Conservation (phyloP, 2,329 filamentous ascomycete species). For the Mollisiaceae sp. region DNA sequence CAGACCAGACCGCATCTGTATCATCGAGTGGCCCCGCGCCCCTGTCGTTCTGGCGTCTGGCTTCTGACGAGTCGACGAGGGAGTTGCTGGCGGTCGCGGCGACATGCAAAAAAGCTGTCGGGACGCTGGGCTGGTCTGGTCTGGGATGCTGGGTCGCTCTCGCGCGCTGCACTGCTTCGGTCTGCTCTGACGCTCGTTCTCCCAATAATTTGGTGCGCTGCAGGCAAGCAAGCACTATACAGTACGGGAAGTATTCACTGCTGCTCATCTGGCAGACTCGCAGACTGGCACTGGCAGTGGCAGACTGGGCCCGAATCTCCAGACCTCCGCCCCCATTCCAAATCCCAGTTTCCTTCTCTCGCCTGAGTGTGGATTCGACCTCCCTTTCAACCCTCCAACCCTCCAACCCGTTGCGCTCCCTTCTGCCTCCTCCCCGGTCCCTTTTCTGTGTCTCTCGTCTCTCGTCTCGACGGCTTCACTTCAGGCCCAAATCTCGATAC, state of each 20-base stretch:
- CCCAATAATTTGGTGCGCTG: neutral
- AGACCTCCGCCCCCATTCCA: constrained; percentile 2
- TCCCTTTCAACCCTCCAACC: neutral
- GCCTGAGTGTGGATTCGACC: neutral
- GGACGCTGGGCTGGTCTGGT: no score
- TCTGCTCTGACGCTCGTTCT: no score
- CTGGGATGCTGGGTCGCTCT: neutral
- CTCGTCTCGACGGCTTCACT: neutral
- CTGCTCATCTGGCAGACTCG: no score
- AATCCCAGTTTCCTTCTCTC: neutral
- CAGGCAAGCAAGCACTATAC: no score
- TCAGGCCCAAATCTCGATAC: neutral
- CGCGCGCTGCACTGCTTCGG: neutral
- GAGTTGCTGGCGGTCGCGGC: neutral
- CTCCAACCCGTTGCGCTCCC: no score
- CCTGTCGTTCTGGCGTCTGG: neutral
- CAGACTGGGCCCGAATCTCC: neutral
- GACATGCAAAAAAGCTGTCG: neutral
- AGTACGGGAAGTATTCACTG: no score
- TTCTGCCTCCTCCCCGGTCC: neutral
- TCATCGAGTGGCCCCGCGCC: neutral
- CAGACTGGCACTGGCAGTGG: neutral
- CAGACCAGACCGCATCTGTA: constrained; percentile 10
- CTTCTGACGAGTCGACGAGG: neutral
- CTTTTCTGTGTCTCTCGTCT: constrained; percentile 8